These are phyloP conservation scores for Suhomyces xylopsoci DNA, from an alignment of 805 yeast genomes.

Conservation along the genomic window DNA sequence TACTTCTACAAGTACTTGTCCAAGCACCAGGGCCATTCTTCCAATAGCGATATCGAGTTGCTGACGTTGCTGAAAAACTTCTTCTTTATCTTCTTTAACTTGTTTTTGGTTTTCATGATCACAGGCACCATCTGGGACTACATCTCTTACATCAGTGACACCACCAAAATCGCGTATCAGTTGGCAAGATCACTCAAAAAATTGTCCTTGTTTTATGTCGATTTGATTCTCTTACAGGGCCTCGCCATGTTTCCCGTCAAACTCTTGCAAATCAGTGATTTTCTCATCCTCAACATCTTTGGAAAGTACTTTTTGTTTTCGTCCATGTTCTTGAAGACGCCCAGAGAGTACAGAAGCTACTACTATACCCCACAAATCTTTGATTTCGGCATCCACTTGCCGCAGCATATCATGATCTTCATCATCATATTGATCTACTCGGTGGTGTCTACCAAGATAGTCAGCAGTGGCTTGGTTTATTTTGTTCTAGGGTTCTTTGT, in stretches of 20 bases:
- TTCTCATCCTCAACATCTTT: constrained; percentile 41
- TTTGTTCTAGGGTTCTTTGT: constrained; percentile 56
- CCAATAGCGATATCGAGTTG: constrained; percentile 58
- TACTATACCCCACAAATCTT: constrained; percentile 58
- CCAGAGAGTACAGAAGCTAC: constrained; percentile 49
- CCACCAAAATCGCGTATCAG: constrained; percentile 56
- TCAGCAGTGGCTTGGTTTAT: constrained; percentile 56
- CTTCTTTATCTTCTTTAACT: constrained; percentile 57
- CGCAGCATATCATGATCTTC: constrained; percentile 59
- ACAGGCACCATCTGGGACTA: constrained; percentile 63
- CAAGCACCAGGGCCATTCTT: constrained; percentile 49
- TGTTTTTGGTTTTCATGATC: constrained; percentile 58
- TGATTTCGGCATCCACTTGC: constrained; percentile 59
- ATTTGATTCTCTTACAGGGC: constrained; percentile 69
- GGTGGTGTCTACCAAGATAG: constrained; percentile 58
- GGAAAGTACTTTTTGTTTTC: constrained; percentile 39
- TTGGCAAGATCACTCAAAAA: constrained; percentile 52
- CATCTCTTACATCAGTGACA: constrained; percentile 54
- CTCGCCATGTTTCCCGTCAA: constrained; percentile 60
- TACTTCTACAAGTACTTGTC: constrained; percentile 53
- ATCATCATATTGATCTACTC: constrained; percentile 58
- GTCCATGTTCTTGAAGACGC: constrained; percentile 43
- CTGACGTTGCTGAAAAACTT: constrained; percentile 57
- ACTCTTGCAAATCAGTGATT: constrained; percentile 54
- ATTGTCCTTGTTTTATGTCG: constrained; percentile 53